Conservation (phyloP, 2,329 filamentous ascomycete genomes). For the Fusarium mexicanum region DNA sequence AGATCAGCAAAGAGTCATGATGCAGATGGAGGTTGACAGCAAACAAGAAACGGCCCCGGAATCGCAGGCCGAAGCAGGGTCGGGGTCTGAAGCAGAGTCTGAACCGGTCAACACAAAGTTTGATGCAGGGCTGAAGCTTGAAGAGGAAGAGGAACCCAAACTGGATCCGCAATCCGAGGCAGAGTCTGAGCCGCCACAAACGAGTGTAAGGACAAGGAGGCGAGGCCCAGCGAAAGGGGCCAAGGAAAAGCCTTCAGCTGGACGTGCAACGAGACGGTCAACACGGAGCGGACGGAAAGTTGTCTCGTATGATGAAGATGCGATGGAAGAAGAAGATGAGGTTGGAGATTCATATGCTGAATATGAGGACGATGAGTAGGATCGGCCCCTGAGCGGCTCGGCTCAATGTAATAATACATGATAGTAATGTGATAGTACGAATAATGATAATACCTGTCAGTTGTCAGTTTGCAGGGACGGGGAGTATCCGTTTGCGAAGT, state of each 20-base stretch:
- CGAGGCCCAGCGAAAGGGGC: neutral
- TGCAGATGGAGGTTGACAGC: neutral
- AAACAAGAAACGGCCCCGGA: neutral
- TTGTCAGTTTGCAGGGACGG: neutral
- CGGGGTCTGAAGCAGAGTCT: neutral
- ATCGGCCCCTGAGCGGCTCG: neutral
- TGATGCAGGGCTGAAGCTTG: neutral
- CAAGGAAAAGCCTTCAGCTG: neutral
- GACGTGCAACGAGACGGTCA: slow-evolving; percentile 27
- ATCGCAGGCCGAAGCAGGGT: neutral
- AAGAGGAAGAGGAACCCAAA: neutral
- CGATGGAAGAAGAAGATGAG: slow-evolving; percentile 19
- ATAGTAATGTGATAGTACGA: neutral
- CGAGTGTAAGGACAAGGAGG: slow-evolving; percentile 3
- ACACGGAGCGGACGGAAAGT: slow-evolving; percentile 27
- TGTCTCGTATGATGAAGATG: slow-evolving; percentile 24
- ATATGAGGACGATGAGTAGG: slow-evolving; percentile 13
- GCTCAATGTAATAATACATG: neutral
- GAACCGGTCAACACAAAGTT: neutral
- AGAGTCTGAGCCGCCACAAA: slow-evolving; percentile 9
- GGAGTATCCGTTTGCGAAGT: neutral
- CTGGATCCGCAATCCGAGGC: neutral
- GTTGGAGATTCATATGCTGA: slow-evolving; percentile 15
- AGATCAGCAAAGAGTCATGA: neutral
- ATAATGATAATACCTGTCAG: slow-evolving; percentile 5